A percentile compares a stretch with the other conserved stretches of the same genome.
These are phyloP conservation scores for Rhizopus microsporus DNA, from an alignment of 371 early-diverging fungal genomes.

Conservation along the genomic window DNA sequence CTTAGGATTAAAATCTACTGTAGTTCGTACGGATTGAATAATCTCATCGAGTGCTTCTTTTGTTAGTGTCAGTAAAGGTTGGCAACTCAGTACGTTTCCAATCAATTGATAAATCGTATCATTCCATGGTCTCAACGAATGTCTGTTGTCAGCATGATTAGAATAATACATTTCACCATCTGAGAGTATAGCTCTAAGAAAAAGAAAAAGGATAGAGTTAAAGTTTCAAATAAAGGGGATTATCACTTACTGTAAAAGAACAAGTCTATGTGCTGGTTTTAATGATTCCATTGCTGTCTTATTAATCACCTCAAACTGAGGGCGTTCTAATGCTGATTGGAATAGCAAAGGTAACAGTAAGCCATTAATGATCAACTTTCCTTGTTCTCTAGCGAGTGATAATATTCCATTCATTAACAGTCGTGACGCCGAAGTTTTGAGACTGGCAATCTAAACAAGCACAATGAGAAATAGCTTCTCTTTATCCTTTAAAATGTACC, in stretches of 20 bases:
- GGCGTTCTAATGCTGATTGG: conserved; percentile 6
- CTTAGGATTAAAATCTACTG: conserved; percentile 17
- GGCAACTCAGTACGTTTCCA: conserved; percentile 7
- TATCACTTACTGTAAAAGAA: conserved; percentile 12
- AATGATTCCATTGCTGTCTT: conserved; percentile 15
- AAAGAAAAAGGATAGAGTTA: not conserved
- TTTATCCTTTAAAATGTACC: conserved; percentile 8
- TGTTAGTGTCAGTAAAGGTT: conserved; percentile 12
- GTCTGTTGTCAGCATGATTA: not conserved
- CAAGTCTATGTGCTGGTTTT: conserved; percentile 4
- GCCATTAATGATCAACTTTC: conserved; percentile 17
- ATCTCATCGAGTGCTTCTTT: conserved; percentile 5
- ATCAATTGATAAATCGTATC: conserved; percentile 13
- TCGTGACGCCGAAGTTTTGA: conserved; percentile 14
- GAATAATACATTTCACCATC: conserved; percentile 22
- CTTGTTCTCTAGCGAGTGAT: conserved; percentile 3
- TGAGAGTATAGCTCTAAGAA: conserved; percentile 10
- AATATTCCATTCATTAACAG: conserved; percentile 14
- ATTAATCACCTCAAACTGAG: conserved; percentile 18
- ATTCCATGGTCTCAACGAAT: conserved; percentile 19
- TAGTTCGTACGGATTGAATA: conserved; percentile 7
- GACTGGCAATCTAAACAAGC: conserved; percentile 8
- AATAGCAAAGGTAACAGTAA: conserved; percentile 19
- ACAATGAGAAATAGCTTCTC: not conserved
- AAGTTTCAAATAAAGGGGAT: too few relatives aligned